These are phyloP conservation scores for Penicillium italicum DNA, from an alignment of 2,329 filamentous ascomycete genomes.

Conservation along the genomic window DNA sequence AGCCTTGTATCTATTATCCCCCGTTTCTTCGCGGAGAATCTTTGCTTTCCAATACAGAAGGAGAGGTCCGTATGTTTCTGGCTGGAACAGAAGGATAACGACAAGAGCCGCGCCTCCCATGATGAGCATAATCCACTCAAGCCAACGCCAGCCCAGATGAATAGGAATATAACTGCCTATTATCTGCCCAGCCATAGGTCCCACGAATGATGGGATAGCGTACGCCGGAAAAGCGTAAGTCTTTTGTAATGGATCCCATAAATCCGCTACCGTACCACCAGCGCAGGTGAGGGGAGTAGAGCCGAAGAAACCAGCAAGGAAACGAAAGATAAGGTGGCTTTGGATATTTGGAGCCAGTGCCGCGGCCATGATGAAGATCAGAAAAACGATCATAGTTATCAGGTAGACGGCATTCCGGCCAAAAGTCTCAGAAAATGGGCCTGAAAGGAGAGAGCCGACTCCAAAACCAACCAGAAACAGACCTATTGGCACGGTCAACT, in stretches of 20 bases:
- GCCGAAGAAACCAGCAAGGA: constrained; percentile 49
- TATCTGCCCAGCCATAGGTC: constrained; percentile 24
- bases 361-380: constrained; percentile 49
- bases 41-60: constrained; percentile 45
- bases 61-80: constrained; percentile 49
- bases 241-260: constrained; percentile 47
- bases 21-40: constrained; percentile 38
- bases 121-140: constrained; percentile 46
- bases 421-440: constrained; percentile 49
- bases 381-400: constrained; percentile 44
- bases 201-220: constrained; percentile 44
- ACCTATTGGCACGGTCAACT: neutral
- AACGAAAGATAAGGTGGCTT: constrained; percentile 49
- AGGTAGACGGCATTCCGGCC: constrained; percentile 51
- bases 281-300: constrained; percentile 46
- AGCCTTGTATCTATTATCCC: constrained; percentile 47
- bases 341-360: constrained; percentile 49
- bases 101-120: constrained; percentile 34
- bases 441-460: constrained; percentile 47
- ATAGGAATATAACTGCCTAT: constrained; percentile 20
- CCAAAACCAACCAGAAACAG: constrained; percentile 45
- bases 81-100: constrained; percentile 44
- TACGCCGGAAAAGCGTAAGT: constrained; percentile 51
- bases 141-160: constrained; percentile 39
- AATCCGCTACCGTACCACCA: constrained; percentile 46